These are phyloP conservation scores for Platanthera guangdongensis DNA, from an alignment of 106 monocot genomes.

Conservation along the genomic window DNA sequence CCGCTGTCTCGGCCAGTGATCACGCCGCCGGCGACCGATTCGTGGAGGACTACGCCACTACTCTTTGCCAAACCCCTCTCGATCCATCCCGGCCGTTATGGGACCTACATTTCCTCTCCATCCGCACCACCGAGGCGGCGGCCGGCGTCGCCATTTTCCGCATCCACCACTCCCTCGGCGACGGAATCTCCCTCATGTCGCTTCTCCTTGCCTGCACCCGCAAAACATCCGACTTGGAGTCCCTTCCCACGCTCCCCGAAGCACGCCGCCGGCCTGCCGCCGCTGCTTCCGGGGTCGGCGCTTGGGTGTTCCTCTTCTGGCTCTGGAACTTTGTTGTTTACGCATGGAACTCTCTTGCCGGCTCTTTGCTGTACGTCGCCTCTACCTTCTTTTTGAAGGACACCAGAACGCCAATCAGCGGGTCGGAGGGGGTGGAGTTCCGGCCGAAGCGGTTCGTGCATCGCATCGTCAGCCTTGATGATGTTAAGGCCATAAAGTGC, in stretches of 20 bases:
- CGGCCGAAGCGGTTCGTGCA: constrained; percentile 46
- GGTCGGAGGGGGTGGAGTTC: constrained; percentile 27
- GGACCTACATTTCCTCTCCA: constrained; percentile 77
- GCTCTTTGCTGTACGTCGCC: constrained; percentile 22
- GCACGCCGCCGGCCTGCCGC: not conserved
- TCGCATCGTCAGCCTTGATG: constrained; percentile 41
- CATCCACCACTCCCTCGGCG: constrained; percentile 80
- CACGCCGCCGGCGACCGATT: constrained; percentile 21
- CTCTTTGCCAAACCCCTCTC: constrained; percentile 31
- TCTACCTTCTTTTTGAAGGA: constrained; percentile 33
- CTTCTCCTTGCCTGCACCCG: constrained; percentile 82
- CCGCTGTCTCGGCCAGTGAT: not conserved
- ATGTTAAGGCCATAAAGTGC: constrained; percentile 48
- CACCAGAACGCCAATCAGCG: constrained; percentile 52
- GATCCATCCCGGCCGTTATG: constrained; percentile 54
- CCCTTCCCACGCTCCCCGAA: constrained; percentile 37
- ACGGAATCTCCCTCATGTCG: constrained; percentile 68
- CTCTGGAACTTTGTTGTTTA: constrained; percentile 20
- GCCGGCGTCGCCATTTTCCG: constrained; percentile 37
- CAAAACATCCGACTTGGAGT: constrained; percentile 35
- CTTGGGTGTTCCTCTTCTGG: not conserved
- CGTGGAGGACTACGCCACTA: constrained; percentile 57
- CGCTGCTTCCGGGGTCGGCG: not conserved
- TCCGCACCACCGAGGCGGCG: constrained; percentile 48
- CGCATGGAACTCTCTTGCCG: constrained; percentile 41